These are phyloP conservation scores for Crithidia expoeki DNA, from an alignment of 208 protist genomes.

Conservation along the genomic window DNA sequence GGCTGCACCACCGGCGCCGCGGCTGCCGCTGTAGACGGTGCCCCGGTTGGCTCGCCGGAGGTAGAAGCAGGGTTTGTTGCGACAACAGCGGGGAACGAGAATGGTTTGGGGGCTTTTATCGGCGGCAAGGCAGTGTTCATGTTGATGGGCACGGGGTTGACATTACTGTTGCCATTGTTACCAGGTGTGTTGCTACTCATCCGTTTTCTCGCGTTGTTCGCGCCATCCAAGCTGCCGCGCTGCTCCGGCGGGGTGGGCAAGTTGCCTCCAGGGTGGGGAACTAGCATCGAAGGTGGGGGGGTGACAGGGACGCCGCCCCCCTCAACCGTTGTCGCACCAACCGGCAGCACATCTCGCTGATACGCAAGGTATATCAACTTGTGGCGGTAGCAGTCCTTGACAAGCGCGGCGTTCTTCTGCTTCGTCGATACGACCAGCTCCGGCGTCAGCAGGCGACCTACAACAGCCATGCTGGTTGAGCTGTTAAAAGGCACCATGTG, in stretches of 20 bases:
- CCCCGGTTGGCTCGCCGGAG: background rate
- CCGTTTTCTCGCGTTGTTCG: background rate
- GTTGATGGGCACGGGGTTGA: too few relatives aligned
- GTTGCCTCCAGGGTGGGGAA: background rate
- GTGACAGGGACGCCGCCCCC: background rate
- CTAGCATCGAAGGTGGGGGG: background rate
- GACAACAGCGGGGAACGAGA: too few relatives aligned
- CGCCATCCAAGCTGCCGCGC: background rate
- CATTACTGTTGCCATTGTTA: background rate
- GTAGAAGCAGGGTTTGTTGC: background rate
- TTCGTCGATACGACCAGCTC: conserved; percentile 13
- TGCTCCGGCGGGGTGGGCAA: background rate
- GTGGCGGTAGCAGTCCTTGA: conserved; percentile 27
- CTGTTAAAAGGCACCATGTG: conserved; percentile 36
- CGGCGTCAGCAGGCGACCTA: conserved; percentile 33
- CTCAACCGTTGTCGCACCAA: background rate
- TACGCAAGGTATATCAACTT: conserved; percentile 15
- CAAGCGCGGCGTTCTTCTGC: conserved; percentile 10
- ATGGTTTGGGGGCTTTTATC: too few relatives aligned
- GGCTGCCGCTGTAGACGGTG: background rate
- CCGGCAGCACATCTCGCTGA: background rate
- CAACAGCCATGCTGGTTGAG: conserved; percentile 39
- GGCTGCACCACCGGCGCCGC: background rate
- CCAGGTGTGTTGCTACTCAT: background rate
- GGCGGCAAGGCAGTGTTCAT: background rate